Conservation (phyloP, 2,329 filamentous ascomycete genomes). For the Trichoderma atroviride region DNA sequence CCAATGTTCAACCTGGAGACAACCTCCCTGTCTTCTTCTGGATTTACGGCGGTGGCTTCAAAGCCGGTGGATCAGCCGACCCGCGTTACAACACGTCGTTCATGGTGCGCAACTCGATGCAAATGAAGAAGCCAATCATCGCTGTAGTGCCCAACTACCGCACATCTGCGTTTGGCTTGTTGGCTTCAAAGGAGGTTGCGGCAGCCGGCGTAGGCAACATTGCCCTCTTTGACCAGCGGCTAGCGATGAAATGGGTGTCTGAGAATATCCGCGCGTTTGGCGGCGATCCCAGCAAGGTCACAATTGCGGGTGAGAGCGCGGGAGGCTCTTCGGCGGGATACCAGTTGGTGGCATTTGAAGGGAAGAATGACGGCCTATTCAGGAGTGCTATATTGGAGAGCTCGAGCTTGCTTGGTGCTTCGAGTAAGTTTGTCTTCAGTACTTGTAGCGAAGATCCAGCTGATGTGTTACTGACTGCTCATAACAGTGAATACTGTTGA, state of each 20-base stretch:
- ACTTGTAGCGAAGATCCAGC: neutral
- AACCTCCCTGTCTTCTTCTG: constrained; percentile 23
- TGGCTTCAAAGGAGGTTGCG: constrained; percentile 21
- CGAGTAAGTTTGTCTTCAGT: constrained; percentile 7
- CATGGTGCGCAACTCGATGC: constrained; percentile 8
- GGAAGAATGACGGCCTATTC: constrained; percentile 11
- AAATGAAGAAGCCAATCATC: constrained; percentile 21
- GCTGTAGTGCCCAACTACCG: constrained; percentile 24
- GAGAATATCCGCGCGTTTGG: constrained; percentile 54
- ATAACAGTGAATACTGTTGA: constrained; percentile 6
- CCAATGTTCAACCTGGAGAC: neutral
- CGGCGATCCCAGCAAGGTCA: constrained; percentile 50
- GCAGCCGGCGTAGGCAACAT: constrained; percentile 1
- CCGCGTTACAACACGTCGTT: constrained; percentile 20
- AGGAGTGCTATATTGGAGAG: constrained; percentile 22
- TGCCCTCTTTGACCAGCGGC: constrained; percentile 42
- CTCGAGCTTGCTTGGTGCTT: constrained; percentile 20
- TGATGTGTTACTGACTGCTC: neutral
- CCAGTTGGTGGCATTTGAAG: constrained; percentile 15
- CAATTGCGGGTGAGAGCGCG: constrained; percentile 56
- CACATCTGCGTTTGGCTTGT: constrained; percentile 5
- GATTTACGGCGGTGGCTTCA: constrained; percentile 26
- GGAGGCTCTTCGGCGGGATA: constrained; percentile 39
- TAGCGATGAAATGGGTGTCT: constrained; percentile 54
- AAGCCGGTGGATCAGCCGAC: constrained; percentile 11